Percentiles rank a stretch among this genome's conserved stretches.
These are phyloP conservation scores for Xylaria longipes DNA, from an alignment of 495 filamentous ascomycete species.

Conservation along the genomic window DNA sequence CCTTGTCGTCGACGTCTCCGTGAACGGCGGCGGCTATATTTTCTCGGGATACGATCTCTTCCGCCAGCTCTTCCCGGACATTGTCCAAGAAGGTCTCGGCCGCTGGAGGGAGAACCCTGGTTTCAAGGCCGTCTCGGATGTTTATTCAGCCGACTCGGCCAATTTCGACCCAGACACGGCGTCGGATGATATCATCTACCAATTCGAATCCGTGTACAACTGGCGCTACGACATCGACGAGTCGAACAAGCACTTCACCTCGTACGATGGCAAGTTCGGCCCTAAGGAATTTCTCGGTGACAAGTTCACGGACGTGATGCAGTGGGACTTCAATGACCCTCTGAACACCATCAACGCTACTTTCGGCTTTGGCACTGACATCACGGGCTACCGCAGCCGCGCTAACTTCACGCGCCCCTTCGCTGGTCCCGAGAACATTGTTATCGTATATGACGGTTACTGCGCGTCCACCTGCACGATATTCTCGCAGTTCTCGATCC, in stretches of 20 bases:
- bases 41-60: constrained; percentile 55
- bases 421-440: constrained; percentile 47
- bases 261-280: constrained; percentile 47
- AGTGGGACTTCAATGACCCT: constrained; percentile 49
- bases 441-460: constrained; percentile 63
- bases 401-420: constrained; percentile 53
- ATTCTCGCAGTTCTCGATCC: constrained; percentile 62
- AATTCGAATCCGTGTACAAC: constrained; percentile 43
- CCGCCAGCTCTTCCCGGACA: constrained; percentile 52
- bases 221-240: constrained; percentile 49
- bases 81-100: constrained; percentile 43
- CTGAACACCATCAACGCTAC: constrained; percentile 47
- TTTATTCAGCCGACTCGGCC: constrained; percentile 39
- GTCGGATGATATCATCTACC: constrained; percentile 32
- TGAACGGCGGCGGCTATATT: constrained; percentile 60
- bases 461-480: constrained; percentile 71
- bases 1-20: constrained; percentile 59
- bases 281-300: constrained; percentile 40
- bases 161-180: constrained; percentile 41
- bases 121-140: constrained; percentile 42
- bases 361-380: constrained; percentile 47
- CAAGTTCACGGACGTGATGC: constrained; percentile 46
- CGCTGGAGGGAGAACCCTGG: constrained; percentile 43
- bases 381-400: constrained; percentile 51
- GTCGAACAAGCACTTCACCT: constrained; percentile 41